Conservation (phyloP, 2,329 filamentous ascomycete genomes). For the Trichoderma asperellum region DNA sequence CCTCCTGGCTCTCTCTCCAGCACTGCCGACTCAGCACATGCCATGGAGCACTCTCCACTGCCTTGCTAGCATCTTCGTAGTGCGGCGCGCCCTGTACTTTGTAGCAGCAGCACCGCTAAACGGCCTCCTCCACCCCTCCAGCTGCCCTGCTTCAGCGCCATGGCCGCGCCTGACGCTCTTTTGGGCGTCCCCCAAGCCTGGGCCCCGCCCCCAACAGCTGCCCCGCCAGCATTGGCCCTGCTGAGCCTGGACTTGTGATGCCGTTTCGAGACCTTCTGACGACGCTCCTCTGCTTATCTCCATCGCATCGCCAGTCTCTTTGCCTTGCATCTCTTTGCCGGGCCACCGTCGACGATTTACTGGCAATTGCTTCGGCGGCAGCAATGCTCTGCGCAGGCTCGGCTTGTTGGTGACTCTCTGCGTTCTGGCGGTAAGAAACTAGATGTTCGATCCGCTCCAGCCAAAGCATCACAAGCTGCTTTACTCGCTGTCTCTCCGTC, state of each 20-base stretch:
- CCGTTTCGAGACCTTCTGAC: constrained; percentile 21
- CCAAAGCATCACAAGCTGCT: background rate
- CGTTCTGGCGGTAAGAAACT: background rate
- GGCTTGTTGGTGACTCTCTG: background rate
- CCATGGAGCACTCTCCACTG: background rate
- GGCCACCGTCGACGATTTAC: background rate
- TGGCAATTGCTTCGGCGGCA: background rate
- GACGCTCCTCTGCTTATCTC: constrained; percentile 23
- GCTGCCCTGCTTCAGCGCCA: background rate
- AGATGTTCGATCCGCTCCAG: background rate
- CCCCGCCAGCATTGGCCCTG: constrained; percentile 24
- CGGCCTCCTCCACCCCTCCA: no score
- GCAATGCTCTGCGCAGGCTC: constrained; percentile 12
- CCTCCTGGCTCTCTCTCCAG: background rate
- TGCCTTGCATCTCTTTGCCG: background rate
- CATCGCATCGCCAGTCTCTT: background rate
- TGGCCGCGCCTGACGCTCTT: constrained; percentile 29
- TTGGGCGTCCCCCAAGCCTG: background rate
- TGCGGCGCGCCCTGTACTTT: background rate
- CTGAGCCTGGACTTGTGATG: constrained; percentile 21
- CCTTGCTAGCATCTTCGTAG: background rate
- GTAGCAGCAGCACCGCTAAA: background rate
- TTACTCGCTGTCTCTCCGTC: background rate
- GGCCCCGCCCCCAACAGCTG: constrained; percentile 20
- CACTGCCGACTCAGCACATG: no score